A percentile compares a stretch with the other conserved stretches of the same genome.
phyloP scores from a whole-genome alignment of 2,329 filamentous ascomycete species.

The Penicillium sp. region DNA sequence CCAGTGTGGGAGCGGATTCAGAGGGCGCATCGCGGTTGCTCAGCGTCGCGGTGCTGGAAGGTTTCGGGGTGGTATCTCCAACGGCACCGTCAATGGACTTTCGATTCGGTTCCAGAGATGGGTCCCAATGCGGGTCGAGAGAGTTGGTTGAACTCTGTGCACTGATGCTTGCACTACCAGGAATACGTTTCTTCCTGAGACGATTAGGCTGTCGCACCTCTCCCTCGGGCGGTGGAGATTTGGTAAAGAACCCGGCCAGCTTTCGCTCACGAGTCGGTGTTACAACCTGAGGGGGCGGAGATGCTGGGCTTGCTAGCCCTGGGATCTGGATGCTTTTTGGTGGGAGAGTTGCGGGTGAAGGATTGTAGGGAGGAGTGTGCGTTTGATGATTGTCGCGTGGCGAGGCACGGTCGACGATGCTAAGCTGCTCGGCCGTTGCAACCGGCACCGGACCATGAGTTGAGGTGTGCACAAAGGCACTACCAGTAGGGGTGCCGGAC shows the following conservation, averaged over 20 bases:
- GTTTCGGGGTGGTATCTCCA: conserved; percentile 37
- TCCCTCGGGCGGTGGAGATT: conserved; percentile 65
- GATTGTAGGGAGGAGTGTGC: neutral
- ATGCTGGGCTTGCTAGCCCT: conserved; percentile 35
- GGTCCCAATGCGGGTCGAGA: conserved; percentile 53
- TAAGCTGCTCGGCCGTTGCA: conserved; percentile 20
- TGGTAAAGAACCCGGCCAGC: conserved; percentile 67
- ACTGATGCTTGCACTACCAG: conserved; percentile 76
- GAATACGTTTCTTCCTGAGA: conserved; percentile 80
- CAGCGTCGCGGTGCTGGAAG: conserved; percentile 34
- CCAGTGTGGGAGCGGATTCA: conserved; percentile 30
- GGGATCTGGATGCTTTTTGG: conserved; percentile 30
- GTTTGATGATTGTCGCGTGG: conserved; percentile 49
- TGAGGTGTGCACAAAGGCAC: conserved; percentile 34
- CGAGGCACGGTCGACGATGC: conserved; percentile 15
- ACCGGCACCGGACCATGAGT: conserved; percentile 37
- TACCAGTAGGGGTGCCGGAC: conserved; percentile 20
- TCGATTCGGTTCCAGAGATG: conserved; percentile 29
- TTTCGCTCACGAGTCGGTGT: conserved; percentile 68
- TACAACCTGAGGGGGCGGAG: conserved; percentile 43
- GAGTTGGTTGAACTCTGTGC: conserved; percentile 89
- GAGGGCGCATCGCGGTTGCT: conserved; percentile 29
- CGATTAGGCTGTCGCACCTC: conserved; percentile 78
- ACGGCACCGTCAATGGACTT: conserved; percentile 19
- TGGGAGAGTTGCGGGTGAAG: conserved; percentile 47